Conservation (phyloP, 1,284 basidiomycete species). For the Fistulina hepatica region DNA sequence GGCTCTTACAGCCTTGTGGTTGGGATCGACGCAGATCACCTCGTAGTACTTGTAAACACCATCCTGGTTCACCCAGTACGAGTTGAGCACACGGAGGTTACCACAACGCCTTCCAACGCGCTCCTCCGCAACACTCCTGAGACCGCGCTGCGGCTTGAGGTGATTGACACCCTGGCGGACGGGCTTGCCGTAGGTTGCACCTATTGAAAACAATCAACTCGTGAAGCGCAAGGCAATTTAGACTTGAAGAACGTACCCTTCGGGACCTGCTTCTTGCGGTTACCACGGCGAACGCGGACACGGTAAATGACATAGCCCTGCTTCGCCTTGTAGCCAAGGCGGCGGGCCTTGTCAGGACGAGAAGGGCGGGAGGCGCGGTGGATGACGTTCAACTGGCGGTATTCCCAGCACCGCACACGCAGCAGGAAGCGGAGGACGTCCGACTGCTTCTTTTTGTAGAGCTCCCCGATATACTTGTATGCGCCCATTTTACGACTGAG, state of each 20-base stretch:
- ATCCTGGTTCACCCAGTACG: constrained; percentile 99
- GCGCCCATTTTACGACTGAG: constrained; percentile 83
- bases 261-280: constrained; percentile 97
- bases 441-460: constrained; percentile 93
- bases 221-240: background rate
- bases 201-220: constrained; percentile 25
- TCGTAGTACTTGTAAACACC: constrained; percentile 99
- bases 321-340: constrained; percentile 99
- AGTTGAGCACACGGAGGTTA: constrained; percentile 93
- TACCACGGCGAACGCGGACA: constrained; percentile 93
- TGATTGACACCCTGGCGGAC: constrained; percentile 99
- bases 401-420: constrained; percentile 99
- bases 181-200: constrained; percentile 98
- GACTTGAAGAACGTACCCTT: constrained; percentile 58
- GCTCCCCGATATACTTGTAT: constrained; percentile 96
- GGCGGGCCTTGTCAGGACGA: constrained; percentile 97
- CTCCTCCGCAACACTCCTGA: constrained; percentile 94
- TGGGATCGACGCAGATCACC: constrained; percentile 95
- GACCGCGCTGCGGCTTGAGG: constrained; percentile 93
- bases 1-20: constrained; percentile 74
- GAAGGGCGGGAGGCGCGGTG: constrained; percentile 97
- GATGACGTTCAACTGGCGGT: constrained; percentile 95
- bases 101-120: constrained; percentile 95
- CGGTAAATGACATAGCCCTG: constrained; percentile 99
- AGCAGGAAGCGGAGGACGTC: constrained; percentile 98